These are phyloP conservation scores for Pontederia crassipes DNA, from an alignment of 176 grass and related monocot species.

Conservation along the genomic window DNA sequence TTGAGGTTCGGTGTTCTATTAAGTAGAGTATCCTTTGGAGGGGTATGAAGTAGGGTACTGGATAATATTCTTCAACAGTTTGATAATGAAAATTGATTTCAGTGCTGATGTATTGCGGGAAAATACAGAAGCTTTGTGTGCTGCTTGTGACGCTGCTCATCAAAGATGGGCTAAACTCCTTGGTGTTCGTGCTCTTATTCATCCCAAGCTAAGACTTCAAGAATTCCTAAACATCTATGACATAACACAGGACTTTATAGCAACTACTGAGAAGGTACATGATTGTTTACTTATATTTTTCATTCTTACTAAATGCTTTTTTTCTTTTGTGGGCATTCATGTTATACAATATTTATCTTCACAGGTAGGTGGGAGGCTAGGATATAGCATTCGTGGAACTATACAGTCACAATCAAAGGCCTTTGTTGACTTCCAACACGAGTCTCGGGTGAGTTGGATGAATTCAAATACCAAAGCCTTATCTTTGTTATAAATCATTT, in stretches of 20 bases:
- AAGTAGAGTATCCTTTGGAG: too few relatives aligned
- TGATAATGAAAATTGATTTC: conserved; percentile 26
- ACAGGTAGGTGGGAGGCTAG: conserved; percentile 92
- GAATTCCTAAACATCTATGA: conserved; percentile 94
- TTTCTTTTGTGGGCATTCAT: not conserved
- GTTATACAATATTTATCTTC: conserved; percentile 2
- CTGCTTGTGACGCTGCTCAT: conserved; percentile 94
- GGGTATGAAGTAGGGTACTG: too few relatives aligned
- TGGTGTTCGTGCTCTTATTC: conserved; percentile 90
- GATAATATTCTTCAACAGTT: conserved; percentile 9
- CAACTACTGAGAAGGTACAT: conserved; percentile 85
- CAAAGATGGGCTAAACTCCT: conserved; percentile 93
- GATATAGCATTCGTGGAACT: conserved; percentile 94
- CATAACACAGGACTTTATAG: conserved; percentile 86
- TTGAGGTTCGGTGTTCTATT: too few relatives aligned
- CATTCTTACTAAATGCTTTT: not conserved
- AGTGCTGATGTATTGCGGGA: conserved; percentile 96
- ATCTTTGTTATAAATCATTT: too few relatives aligned
- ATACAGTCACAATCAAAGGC: conserved; percentile 90
- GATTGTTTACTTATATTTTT: conserved; percentile 6
- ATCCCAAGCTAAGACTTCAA: conserved; percentile 90
- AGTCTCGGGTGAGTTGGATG: conserved; percentile 47
- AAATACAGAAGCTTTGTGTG: conserved; percentile 91
- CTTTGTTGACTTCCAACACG: conserved; percentile 97
- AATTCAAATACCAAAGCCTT: not conserved